A percentile compares a stretch with the other conserved stretches of the same genome.
Evolutionary conservation across 495 filamentous ascomycete genomes (phyloP).

Genomic region (Penicillium desertorum): DNA sequence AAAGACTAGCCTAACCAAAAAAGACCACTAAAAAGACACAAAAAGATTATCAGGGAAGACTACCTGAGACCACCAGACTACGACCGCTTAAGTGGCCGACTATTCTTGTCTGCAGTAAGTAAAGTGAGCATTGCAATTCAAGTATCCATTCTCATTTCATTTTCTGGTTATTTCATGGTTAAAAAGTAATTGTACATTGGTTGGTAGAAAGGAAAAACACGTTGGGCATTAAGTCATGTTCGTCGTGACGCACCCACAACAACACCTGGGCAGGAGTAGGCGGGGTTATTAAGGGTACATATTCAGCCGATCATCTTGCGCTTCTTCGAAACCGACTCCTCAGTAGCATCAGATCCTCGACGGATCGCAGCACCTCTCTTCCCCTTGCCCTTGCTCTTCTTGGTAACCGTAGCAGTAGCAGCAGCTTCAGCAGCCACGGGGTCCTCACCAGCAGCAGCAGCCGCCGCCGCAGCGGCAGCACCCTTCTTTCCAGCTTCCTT

Average conservation of each 20-base stretch:
- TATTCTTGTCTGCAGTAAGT: neutral
- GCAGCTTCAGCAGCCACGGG: conserved; percentile 25
- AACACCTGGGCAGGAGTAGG: neutral
- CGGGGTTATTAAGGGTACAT: neutral
- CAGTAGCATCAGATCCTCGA: conserved; percentile 45
- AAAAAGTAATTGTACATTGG: neutral
- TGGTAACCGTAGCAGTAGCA: conserved; percentile 24
- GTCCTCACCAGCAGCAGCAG: conserved; percentile 16
- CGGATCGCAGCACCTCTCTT: conserved; percentile 35
- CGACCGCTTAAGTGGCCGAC: too few species aligned
- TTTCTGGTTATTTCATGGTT: neutral
- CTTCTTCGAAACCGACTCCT: conserved; percentile 45
- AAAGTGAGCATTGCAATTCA: neutral
- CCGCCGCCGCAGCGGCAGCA: conserved; percentile 6
- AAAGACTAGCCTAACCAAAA: too few species aligned
- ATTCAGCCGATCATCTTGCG: conserved; percentile 36
- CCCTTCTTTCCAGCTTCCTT: conserved; percentile 46
- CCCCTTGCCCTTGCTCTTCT: conserved; percentile 46
- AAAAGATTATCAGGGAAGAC: too few species aligned
- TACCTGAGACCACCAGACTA: too few species aligned
- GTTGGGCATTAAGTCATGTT: neutral
- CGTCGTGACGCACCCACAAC: neutral
- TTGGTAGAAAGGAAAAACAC: neutral
- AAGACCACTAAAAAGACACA: too few species aligned
- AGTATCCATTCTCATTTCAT: neutral